phyloP scores from a whole-genome alignment of 2,329 filamentous ascomycete species.

The Colletotrichum camelliae region DNA sequence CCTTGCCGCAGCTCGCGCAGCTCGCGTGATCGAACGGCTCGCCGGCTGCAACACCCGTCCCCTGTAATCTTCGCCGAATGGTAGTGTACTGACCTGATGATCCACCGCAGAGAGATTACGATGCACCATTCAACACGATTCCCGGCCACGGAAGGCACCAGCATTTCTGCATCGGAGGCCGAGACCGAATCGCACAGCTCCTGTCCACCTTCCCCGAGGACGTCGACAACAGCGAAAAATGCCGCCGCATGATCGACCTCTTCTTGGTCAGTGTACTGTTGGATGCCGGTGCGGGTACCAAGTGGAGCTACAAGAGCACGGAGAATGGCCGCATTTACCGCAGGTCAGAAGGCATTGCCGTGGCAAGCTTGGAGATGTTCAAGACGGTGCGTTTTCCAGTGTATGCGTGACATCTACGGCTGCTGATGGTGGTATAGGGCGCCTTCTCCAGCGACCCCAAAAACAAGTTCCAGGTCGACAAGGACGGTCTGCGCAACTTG shows the following conservation, averaged over 20 bases:
- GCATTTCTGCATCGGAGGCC: conserved; percentile 82
- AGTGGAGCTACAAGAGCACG: conserved; percentile 91
- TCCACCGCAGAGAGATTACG: conserved; percentile 54
- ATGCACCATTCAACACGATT: conserved; percentile 65
- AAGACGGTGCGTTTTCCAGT: conserved; percentile 60
- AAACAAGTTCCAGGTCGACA: conserved; percentile 91
- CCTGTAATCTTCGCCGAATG: background rate
- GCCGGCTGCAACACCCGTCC: background rate
- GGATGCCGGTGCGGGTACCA: conserved; percentile 86
- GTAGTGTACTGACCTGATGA: background rate
- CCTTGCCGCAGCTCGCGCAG: background rate
- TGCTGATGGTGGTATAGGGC: conserved; percentile 52
- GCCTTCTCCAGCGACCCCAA: conserved; percentile 82
- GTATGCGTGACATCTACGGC: background rate
- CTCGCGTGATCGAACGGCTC: background rate
- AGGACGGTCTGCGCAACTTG: conserved; percentile 75
- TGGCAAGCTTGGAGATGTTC: conserved; percentile 86
- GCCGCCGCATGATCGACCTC: conserved; percentile 77
- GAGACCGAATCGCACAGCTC: conserved; percentile 74
- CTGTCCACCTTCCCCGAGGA: conserved; percentile 71
- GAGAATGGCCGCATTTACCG: conserved; percentile 84
- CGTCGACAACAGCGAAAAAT: conserved; percentile 75
- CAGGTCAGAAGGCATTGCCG: conserved; percentile 87
- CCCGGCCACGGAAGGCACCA: conserved; percentile 88
- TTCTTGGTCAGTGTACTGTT: conserved; percentile 82